These are phyloP conservation scores for Suillus paluster DNA, from an alignment of 768 basidiomycete species.

Conservation along the genomic window DNA sequence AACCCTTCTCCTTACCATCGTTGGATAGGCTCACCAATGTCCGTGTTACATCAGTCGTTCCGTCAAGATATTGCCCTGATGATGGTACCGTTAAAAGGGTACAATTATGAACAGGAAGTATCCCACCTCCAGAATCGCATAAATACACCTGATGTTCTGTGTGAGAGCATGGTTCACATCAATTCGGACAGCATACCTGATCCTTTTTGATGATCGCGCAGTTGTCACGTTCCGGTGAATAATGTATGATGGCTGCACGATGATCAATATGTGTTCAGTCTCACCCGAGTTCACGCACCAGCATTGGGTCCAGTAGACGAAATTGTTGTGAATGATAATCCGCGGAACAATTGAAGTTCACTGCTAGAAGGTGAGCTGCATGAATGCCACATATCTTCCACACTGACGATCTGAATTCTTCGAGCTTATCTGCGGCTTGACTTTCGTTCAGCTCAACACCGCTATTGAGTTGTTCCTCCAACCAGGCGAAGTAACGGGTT, in stretches of 20 bases:
- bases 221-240: conserved; percentile 74
- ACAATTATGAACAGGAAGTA: conserved; percentile 1
- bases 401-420: conserved; percentile 81
- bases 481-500: conserved; percentile 91
- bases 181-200: conserved; percentile 49
- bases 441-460: conserved; percentile 74
- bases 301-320: conserved; percentile 92
- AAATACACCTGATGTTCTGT: conserved; percentile 59
- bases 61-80: conserved; percentile 83
- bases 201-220: conserved; percentile 79
- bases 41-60: conserved; percentile 93
- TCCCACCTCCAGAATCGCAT: conserved; percentile 84
- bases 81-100: neutral
- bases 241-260: conserved; percentile 88
- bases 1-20: neutral
- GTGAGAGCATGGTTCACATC: conserved; percentile 33
- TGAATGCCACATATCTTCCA: neutral
- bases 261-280: conserved; percentile 3
- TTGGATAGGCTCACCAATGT: conserved; percentile 63
- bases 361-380: conserved; percentile 40
- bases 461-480: conserved; percentile 78
- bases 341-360: conserved; percentile 75
- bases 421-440: conserved; percentile 78
- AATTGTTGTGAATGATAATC: conserved; percentile 90
- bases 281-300: conserved; percentile 50